These are phyloP conservation scores for Pseudonectria foliicola DNA, from an alignment of 2,329 filamentous ascomycete species.

Conservation along the genomic window DNA sequence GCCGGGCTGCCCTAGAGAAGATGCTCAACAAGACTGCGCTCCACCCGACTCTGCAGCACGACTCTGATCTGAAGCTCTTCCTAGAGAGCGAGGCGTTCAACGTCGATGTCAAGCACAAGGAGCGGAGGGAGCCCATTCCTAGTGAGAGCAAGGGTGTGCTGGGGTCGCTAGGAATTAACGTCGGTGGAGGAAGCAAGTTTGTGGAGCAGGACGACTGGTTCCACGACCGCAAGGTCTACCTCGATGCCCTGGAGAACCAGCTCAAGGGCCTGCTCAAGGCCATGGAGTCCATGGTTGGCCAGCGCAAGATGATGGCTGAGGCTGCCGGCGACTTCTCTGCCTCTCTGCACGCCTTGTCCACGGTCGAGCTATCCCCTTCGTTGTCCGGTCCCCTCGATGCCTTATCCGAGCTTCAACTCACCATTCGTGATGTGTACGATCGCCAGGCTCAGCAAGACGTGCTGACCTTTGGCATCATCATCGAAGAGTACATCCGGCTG, in stretches of 20 bases:
- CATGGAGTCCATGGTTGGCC: constrained; percentile 84
- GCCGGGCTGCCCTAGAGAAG: constrained; percentile 84
- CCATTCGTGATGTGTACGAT: constrained; percentile 91
- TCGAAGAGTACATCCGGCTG: constrained; percentile 95
- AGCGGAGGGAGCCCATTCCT: constrained; percentile 78
- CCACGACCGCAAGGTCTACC: constrained; percentile 88
- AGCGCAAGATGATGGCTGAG: constrained; percentile 89
- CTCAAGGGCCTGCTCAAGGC: constrained; percentile 85
- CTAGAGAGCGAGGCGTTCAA: constrained; percentile 95
- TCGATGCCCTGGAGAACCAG: constrained; percentile 89
- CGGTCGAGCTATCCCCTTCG: constrained; percentile 83
- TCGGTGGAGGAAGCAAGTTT: constrained; percentile 78
- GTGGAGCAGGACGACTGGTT: constrained; percentile 99
- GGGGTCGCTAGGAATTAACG: constrained; percentile 71
- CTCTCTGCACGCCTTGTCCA: constrained; percentile 85
- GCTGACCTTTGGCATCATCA: constrained; percentile 90
- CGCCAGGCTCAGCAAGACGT: constrained; percentile 96
- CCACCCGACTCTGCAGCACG: constrained; percentile 86
- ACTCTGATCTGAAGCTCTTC: constrained; percentile 91
- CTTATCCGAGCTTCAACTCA: constrained; percentile 85
- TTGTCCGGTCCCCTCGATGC: constrained; percentile 86
- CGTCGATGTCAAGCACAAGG: constrained; percentile 95
- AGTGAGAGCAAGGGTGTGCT: constrained; percentile 91
- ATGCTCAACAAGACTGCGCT: constrained; percentile 96
- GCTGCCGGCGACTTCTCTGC: constrained; percentile 89